A percentile compares a stretch with the other conserved stretches of the same genome.
phyloP scores from a whole-genome alignment of 352 stramenopile species.

The Phytopythium kandeliae region DNA sequence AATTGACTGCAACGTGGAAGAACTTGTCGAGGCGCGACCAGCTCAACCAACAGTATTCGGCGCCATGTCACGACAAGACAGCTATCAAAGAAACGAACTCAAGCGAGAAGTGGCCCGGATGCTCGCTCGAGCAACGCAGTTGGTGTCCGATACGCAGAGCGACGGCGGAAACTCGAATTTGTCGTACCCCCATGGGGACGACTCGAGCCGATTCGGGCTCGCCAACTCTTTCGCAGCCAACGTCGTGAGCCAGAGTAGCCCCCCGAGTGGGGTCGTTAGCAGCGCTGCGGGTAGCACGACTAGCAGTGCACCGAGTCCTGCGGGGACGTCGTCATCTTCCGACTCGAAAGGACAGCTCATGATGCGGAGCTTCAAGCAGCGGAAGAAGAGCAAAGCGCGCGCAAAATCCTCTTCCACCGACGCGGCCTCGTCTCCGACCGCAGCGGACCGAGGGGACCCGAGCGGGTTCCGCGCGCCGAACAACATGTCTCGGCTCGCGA shows the following conservation, averaged over 20 bases:
- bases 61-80: slow-evolving; percentile 2
- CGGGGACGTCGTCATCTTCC: background rate
- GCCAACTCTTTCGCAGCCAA: slow-evolving; percentile 1
- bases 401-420: slow-evolving; percentile 6
- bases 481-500: slow-evolving; percentile 8
- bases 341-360: slow-evolving; percentile 25
- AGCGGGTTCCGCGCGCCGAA: slow-evolving; percentile 1
- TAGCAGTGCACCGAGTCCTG: background rate
- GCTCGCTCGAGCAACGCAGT: slow-evolving; percentile 27
- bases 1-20: background rate
- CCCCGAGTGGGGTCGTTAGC: background rate
- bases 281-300: background rate
- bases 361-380: slow-evolving; percentile 36
- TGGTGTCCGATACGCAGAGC: slow-evolving; percentile 22
- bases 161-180: slow-evolving; percentile 8
- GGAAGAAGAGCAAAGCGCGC: slow-evolving; percentile 23
- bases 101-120: slow-evolving; percentile 17
- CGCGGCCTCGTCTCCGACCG: slow-evolving; percentile 4
- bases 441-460: slow-evolving; percentile 1
- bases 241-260: background rate
- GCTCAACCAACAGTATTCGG: background rate
- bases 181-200: slow-evolving; percentile 2
- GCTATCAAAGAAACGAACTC: slow-evolving; percentile 11
- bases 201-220: background rate
- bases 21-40: background rate